Evolutionary conservation across 768 basidiomycete genomes (phyloP).

Genomic region (Lentinula sp.): DNA sequence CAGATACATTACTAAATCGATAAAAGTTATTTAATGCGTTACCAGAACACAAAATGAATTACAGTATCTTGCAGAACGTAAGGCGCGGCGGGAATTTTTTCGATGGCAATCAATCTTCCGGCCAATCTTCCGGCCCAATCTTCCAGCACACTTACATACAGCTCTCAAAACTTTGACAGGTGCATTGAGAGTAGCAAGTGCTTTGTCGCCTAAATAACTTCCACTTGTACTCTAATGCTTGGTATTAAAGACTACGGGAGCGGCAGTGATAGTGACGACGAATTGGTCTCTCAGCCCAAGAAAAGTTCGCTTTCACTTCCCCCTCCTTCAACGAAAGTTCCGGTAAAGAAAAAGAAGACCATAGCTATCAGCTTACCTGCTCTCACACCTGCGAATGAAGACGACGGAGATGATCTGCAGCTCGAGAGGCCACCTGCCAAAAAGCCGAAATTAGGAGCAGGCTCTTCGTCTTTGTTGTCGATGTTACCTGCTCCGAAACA

Average conservation of each 20-base stretch:
- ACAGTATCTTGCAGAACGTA: no score
- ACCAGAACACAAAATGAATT: no score
- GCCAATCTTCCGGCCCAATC: no score
- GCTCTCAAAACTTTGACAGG: no score
- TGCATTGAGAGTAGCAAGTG: no score
- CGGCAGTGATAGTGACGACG: slow-evolving; percentile 49
- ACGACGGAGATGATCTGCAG: slow-evolving; percentile 29
- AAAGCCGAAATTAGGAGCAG: slow-evolving; percentile 49
- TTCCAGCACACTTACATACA: no score
- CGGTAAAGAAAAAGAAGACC: slow-evolving; percentile 47
- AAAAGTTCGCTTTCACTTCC: slow-evolving; percentile 15
- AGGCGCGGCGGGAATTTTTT: no score
- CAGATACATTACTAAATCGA: no score
- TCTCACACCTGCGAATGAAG: slow-evolving; percentile 28
- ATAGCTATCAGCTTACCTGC: slow-evolving; percentile 55
- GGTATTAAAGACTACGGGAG: slow-evolving; percentile 77
- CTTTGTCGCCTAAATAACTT: no score
- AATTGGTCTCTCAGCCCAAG: background rate
- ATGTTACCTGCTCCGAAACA: slow-evolving; percentile 77
- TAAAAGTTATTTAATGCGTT: no score
- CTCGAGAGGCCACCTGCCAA: slow-evolving; percentile 50
- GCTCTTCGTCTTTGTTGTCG: slow-evolving; percentile 56
- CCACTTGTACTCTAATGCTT: slow-evolving; percentile 40
- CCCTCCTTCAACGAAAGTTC: slow-evolving; percentile 23
- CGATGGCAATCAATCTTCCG: no score